phyloP scores from a whole-genome alignment of 345 rosid genomes.

The Leavenworthia alabamica region DNA sequence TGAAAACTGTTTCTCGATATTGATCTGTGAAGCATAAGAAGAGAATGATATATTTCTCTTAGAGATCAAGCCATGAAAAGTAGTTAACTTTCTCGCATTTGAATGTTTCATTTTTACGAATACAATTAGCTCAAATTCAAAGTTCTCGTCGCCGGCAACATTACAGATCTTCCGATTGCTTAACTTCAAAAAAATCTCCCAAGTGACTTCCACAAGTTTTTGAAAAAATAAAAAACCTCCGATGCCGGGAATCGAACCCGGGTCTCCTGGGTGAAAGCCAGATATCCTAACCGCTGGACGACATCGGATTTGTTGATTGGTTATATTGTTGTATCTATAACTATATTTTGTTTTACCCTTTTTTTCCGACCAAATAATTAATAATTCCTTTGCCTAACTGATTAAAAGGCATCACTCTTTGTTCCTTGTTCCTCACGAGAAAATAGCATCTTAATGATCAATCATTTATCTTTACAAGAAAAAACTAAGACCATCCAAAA shows the following conservation, averaged over 20 bases:
- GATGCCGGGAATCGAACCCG: constrained; percentile 97
- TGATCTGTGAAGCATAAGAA: constrained; percentile 27
- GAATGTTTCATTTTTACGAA: constrained; percentile 19
- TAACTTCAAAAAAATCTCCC: neutral
- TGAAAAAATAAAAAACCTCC: constrained; percentile 28
- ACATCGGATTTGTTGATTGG: constrained; percentile 52
- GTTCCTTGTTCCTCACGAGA: too few relatives aligned
- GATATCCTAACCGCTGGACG: constrained; percentile 98
- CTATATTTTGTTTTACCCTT: neutral
- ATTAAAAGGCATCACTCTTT: constrained; percentile 2
- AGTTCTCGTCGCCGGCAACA: neutral
- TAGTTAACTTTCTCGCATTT: constrained; percentile 9
- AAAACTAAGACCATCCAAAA: too few relatives aligned
- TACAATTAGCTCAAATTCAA: neutral
- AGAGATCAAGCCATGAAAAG: neutral
- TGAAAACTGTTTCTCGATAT: neutral
- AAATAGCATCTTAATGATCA: too few relatives aligned
- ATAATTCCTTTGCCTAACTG: neutral
- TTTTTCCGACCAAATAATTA: too few relatives aligned
- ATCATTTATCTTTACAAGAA: too few relatives aligned
- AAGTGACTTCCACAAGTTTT: neutral
- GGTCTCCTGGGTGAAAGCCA: constrained; percentile 98
- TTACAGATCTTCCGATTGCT: neutral
- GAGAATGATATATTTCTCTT: constrained; percentile 19
- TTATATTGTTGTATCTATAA: too few relatives aligned